Evolutionary conservation across 2,329 filamentous ascomycete species (phyloP), one percentile per base, ranked within the genome.

Genomic region (Acrodontium crateriforme): DNA sequence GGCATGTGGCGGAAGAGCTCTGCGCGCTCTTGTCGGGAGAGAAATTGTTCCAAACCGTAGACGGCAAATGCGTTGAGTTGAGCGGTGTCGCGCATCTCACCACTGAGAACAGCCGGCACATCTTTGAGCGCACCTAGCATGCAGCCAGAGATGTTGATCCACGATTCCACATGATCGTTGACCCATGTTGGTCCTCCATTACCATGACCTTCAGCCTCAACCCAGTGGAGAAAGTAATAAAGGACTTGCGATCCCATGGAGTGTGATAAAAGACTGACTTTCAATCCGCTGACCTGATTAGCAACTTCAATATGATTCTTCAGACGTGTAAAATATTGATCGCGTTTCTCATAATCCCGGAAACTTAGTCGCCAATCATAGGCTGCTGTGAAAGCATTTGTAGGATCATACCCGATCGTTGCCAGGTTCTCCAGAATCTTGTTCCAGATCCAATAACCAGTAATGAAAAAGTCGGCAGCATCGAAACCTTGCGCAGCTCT

Each of bases 131-230:
- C 84, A 9, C 89, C 89, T 5, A 98, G 74, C 87, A 98, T 94
- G 55, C 87, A 98, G 5, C 89, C 89, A 41, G 80, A 89, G 45
- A 98, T 84, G 52, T 98, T 98, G 61, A 98, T 91, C 85, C 91
- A 98, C 3, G 82, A 79, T 40, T 91, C 89, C 28, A 98, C 65
- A 48, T 94, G 70, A 11, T 68, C 69, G 34, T 98, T 85, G 1
- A 98, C 87, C 89, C 89, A 98, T 29, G 73, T 69, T 19, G 76
- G 66, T 1, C 89, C 87, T 2, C 84, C 87, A 12, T 73, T 72
- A 4, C 89, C 89, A 38, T 75, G 60, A 4, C 81, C 81, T 29
- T 74, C 65, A 2, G 77, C 69, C 29, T 92, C 81, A 1, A 92
- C 89, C 74, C 74, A 78, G 45, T 80, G 77, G 44, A 85, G 67